Conservation (phyloP, 2,329 filamentous ascomycete genomes). For the Ophiostoma sp. region DNA sequence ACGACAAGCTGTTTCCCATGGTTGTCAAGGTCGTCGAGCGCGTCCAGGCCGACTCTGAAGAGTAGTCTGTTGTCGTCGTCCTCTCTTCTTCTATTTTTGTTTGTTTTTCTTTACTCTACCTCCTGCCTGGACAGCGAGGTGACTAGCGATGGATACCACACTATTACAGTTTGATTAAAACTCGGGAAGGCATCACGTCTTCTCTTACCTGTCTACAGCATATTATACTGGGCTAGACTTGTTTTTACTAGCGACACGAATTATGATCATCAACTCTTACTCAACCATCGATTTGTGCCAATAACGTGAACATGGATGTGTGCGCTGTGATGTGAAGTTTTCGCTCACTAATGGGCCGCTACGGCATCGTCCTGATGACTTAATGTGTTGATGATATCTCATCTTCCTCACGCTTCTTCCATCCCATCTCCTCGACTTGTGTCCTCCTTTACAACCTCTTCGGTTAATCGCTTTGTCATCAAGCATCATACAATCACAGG, state of each 20-base stretch:
- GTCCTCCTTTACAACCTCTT: not conserved
- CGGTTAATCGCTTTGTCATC: not conserved
- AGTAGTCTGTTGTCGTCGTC: constrained; percentile 7
- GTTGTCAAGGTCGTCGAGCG: constrained; percentile 74
- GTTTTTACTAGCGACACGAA: constrained; percentile 6
- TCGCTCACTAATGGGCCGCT: too few species aligned
- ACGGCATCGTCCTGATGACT: too few species aligned
- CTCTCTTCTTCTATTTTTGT: not conserved
- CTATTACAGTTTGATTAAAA: constrained; percentile 7
- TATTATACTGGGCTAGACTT: not conserved
- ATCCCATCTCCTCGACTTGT: too few species aligned
- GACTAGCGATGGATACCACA: constrained; percentile 13
- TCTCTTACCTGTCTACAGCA: not conserved
- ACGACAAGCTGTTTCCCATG: constrained; percentile 70
- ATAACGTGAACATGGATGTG: not conserved
- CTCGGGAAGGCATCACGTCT: not conserved
- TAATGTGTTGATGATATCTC: too few species aligned
- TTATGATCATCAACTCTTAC: not conserved
- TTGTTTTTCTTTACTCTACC: not conserved
- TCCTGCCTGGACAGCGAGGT: not conserved
- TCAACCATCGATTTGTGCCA: not conserved
- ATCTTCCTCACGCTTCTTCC: too few species aligned
- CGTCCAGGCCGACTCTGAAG: constrained; percentile 61
- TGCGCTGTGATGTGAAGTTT: too few species aligned
- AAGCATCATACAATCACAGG: not conserved